These are phyloP conservation scores for Cercospora sp. DNA, from an alignment of 2,329 filamentous ascomycete species.

Conservation along the genomic window DNA sequence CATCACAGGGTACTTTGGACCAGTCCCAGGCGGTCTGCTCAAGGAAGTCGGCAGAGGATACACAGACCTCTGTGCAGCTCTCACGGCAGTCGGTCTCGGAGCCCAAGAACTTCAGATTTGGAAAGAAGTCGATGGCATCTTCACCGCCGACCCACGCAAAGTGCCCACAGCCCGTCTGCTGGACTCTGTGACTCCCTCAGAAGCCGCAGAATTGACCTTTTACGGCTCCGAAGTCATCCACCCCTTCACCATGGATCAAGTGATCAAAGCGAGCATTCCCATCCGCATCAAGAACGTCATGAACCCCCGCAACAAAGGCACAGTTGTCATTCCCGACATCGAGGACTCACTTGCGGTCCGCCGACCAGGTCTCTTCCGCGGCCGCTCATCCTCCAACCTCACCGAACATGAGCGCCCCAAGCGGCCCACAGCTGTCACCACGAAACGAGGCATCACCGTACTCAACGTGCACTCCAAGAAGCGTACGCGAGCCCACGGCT, in stretches of 20 bases:
- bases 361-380: conserved; percentile 53
- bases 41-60: conserved; percentile 93
- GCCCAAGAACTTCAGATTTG: conserved; percentile 92
- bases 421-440: conserved; percentile 72
- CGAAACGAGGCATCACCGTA: conserved; percentile 94
- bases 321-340: conserved; percentile 77
- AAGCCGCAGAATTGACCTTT: conserved; percentile 88
- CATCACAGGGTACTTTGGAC: conserved; percentile 89
- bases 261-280: conserved; percentile 72
- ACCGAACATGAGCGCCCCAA: conserved; percentile 45
- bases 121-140: conserved; percentile 98
- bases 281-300: conserved; percentile 93
- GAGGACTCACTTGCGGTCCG: conserved; percentile 55
- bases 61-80: conserved; percentile 90
- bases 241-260: conserved; percentile 97
- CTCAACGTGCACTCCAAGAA: conserved; percentile 99
- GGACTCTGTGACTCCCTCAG: conserved; percentile 82
- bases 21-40: conserved; percentile 85
- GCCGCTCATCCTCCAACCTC: conserved; percentile 47
- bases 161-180: conserved; percentile 92
- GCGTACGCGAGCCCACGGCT: conserved; percentile 91
- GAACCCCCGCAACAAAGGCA: conserved; percentile 76
- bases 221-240: conserved; percentile 87
- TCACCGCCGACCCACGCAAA: conserved; percentile 81
- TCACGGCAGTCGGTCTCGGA: conserved; percentile 83